Conservation (phyloP, 768 basidiomycete species). For the Cubamyces lactineus region DNA sequence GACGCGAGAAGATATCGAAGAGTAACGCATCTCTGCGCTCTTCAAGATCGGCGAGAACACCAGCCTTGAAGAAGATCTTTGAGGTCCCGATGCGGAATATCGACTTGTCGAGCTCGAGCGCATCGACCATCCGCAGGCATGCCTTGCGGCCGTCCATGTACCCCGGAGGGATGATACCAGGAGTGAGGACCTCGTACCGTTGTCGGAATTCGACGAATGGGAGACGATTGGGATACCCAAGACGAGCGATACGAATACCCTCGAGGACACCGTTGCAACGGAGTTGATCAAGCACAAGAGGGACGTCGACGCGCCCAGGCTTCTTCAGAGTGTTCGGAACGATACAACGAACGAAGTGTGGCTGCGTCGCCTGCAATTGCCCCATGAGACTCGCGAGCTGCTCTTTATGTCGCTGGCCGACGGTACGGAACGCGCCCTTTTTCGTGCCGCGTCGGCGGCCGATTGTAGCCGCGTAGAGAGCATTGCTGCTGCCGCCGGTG, state of each 20-base stretch:
- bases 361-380: constrained; percentile 91
- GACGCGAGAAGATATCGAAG: constrained; percentile 83
- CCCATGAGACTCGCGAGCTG: constrained; percentile 90
- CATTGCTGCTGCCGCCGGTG: constrained; percentile 42
- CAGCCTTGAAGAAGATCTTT: constrained; percentile 99
- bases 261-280: constrained; percentile 99
- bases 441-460: constrained; percentile 79
- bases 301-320: constrained; percentile 89
- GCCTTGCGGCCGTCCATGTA: constrained; percentile 99
- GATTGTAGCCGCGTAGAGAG: constrained; percentile 40
- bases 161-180: constrained; percentile 89
- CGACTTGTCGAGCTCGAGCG: constrained; percentile 83
- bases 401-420: constrained; percentile 94
- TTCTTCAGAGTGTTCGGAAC: constrained; percentile 93
- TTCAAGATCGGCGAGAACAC: constrained; percentile 94
- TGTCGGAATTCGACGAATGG: constrained; percentile 98
- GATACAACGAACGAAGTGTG: constrained; percentile 98
- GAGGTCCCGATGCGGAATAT: constrained; percentile 92
- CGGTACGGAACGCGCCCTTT: constrained; percentile 96
- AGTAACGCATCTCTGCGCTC: constrained; percentile 88
- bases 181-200: constrained; percentile 94
- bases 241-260: constrained; percentile 95
- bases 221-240: constrained; percentile 95
- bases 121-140: constrained; percentile 86
- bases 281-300: constrained; percentile 93